Percentiles rank a stretch among this genome's conserved stretches.
Evolutionary conservation across 805 yeast species (phyloP).

Genomic region (Starmerella apis): DNA sequence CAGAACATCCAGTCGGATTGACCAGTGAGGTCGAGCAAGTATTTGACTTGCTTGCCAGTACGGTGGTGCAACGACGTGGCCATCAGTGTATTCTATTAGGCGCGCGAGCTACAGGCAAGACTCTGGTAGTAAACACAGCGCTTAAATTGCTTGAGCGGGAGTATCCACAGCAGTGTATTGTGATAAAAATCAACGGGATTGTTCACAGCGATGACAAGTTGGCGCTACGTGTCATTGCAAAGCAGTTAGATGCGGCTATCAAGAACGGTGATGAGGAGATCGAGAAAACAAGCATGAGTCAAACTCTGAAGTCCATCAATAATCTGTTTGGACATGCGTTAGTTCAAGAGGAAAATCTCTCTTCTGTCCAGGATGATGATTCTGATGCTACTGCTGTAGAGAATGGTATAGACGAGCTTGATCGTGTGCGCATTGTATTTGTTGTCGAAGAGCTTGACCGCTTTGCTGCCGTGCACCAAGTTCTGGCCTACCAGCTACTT

Average conservation of each 20-base stretch:
- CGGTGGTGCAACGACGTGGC: slow-evolving; percentile 60
- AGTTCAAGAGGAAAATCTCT: not conserved
- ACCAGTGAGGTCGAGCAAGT: slow-evolving; percentile 41
- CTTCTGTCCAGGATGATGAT: slow-evolving; percentile 1
- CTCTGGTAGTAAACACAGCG: slow-evolving; percentile 50
- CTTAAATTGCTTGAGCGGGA: slow-evolving; percentile 37
- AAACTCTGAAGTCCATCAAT: slow-evolving; percentile 26
- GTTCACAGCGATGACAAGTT: slow-evolving; percentile 62
- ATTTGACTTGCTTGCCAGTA: slow-evolving; percentile 48
- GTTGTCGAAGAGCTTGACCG: slow-evolving; percentile 77
- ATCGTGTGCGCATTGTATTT: slow-evolving; percentile 42
- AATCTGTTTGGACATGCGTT: slow-evolving; percentile 26
- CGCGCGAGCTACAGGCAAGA: slow-evolving; percentile 68
- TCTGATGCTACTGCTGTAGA: slow-evolving; percentile 1
- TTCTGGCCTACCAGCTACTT: slow-evolving; percentile 74
- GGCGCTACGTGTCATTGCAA: slow-evolving; percentile 78
- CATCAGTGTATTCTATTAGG: slow-evolving; percentile 76
- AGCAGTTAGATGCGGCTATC: slow-evolving; percentile 53
- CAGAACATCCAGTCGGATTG: slow-evolving; percentile 31
- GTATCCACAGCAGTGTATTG: slow-evolving; percentile 42
- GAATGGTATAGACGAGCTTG: slow-evolving; percentile 9
- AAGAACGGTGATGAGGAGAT: slow-evolving; percentile 25
- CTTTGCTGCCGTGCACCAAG: slow-evolving; percentile 67
- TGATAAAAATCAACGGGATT: slow-evolving; percentile 56
- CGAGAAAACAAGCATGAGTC: slow-evolving; percentile 29